Percentiles rank a stretch among this genome's conserved stretches.
phyloP scores from a whole-genome alignment of 2,329 filamentous ascomycete genomes.

The Aspergillus alliaceus region DNA sequence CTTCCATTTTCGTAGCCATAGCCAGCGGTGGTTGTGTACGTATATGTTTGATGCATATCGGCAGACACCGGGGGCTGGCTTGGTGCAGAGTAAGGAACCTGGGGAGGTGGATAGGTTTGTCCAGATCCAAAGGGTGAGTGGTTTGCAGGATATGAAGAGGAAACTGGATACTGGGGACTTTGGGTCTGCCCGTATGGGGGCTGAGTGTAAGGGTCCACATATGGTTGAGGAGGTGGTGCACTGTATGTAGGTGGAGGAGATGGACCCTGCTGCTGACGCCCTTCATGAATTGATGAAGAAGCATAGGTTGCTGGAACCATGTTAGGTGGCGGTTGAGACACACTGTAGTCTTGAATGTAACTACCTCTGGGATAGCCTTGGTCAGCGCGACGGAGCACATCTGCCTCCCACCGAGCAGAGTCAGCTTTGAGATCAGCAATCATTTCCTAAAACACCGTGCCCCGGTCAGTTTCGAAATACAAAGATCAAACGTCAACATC shows the following conservation, averaged over 20 bases:
- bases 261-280: slow-evolving; percentile 37
- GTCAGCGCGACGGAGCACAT: slow-evolving; percentile 41
- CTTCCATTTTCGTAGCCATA: slow-evolving; percentile 39
- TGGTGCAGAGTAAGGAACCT: slow-evolving; percentile 34
- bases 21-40: slow-evolving; percentile 34
- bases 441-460: slow-evolving; percentile 48
- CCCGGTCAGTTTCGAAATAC: slow-evolving; percentile 21
- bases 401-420: slow-evolving; percentile 52
- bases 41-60: slow-evolving; percentile 41
- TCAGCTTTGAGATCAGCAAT: slow-evolving; percentile 56
- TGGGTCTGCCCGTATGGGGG: slow-evolving; percentile 33
- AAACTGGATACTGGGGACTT: slow-evolving; percentile 33
- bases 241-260: slow-evolving; percentile 38
- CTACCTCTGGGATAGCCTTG: slow-evolving; percentile 44
- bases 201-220: slow-evolving; percentile 37
- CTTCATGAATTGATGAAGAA: slow-evolving; percentile 38
- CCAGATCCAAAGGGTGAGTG: slow-evolving; percentile 36
- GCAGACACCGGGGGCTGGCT: slow-evolving; percentile 39
- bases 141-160: slow-evolving; percentile 33
- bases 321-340: slow-evolving; percentile 41
- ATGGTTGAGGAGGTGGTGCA: slow-evolving; percentile 34
- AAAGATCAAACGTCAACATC: slow-evolving; percentile 12
- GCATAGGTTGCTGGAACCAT: slow-evolving; percentile 38
- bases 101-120: slow-evolving; percentile 36
- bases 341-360: slow-evolving; percentile 40